These are phyloP conservation scores for Neonectria sp. DNA, from an alignment of 2,329 filamentous ascomycete species.

Conservation along the genomic window DNA sequence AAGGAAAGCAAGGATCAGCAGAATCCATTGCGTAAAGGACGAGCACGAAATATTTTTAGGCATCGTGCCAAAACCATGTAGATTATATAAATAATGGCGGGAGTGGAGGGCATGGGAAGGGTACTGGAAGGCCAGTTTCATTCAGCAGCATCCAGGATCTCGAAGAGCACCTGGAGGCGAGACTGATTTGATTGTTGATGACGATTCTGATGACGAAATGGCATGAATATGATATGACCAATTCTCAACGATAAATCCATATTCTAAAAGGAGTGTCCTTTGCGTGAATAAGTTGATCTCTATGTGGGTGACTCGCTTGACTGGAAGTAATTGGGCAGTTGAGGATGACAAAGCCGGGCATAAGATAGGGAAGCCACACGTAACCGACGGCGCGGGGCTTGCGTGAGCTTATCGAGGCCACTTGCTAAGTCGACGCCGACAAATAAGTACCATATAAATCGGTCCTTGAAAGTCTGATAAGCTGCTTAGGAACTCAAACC, in stretches of 20 bases:
- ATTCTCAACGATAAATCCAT: conserved; percentile 35
- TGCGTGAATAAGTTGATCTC: not conserved
- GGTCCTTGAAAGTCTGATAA: not conserved
- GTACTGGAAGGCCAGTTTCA: conserved; percentile 22
- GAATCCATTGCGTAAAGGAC: conserved; percentile 36
- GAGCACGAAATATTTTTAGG: conserved; percentile 29
- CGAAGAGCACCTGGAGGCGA: conserved; percentile 26
- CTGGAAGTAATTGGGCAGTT: not conserved
- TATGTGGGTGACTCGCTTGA: conserved; percentile 3
- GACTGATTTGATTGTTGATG: conserved; percentile 47
- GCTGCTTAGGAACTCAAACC: not conserved
- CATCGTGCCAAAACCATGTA: conserved; percentile 42
- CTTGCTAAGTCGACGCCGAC: not conserved
- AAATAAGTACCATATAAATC: not conserved
- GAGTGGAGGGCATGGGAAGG: conserved; percentile 18
- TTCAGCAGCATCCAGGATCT: conserved; percentile 23
- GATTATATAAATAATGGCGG: conserved; percentile 46
- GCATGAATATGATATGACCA: conserved; percentile 54
- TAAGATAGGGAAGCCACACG: conserved; percentile 1
- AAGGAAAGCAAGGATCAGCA: not conserved
- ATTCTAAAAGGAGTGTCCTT: not conserved
- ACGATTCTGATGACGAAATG: conserved; percentile 52
- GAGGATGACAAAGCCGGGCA: conserved; percentile 22
- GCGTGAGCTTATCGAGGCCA: conserved; percentile 11
- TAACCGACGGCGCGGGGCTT: conserved; percentile 24